A percentile compares a stretch with the other conserved stretches of the same genome.
phyloP scores from a whole-genome alignment of 2,329 filamentous ascomycete species.

The Amauroascus verrucosus region DNA sequence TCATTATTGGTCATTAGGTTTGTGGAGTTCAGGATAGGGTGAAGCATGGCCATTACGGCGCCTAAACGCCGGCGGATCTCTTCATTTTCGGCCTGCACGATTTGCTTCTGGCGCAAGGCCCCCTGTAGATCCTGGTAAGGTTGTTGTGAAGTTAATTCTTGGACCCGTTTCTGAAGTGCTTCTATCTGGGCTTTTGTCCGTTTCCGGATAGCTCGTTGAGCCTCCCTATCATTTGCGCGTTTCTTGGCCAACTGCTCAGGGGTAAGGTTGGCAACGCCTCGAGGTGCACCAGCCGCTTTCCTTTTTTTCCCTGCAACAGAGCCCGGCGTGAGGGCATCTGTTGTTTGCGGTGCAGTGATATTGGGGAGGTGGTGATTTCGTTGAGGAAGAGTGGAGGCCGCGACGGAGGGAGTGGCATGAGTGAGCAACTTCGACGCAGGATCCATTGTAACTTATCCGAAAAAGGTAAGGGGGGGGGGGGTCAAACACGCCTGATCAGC shows the following conservation, averaged over 20 bases:
- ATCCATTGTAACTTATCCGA: too few relatives aligned
- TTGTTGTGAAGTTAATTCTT: slow-evolving; percentile 66
- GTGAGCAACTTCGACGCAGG: not conserved
- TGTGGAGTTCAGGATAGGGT: slow-evolving; percentile 26
- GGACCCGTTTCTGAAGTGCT: slow-evolving; percentile 58
- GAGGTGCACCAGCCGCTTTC: slow-evolving; percentile 34
- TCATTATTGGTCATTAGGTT: not conserved
- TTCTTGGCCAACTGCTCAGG: slow-evolving; percentile 83
- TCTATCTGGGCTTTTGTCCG: slow-evolving; percentile 74
- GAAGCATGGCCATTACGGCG: slow-evolving; percentile 49
- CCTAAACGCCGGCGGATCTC: slow-evolving; percentile 62
- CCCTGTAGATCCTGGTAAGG: slow-evolving; percentile 75
- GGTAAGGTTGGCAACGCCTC: slow-evolving; percentile 77
- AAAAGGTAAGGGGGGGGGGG: too few relatives aligned
- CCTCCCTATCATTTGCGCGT: slow-evolving; percentile 81
- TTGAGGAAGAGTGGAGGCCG: not conserved
- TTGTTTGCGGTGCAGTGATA: not conserved
- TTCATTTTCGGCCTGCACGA: slow-evolving; percentile 66
- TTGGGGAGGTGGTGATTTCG: not conserved
- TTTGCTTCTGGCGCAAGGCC: slow-evolving; percentile 64
- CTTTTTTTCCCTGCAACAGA: slow-evolving; percentile 13
- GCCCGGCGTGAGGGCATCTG: not conserved
- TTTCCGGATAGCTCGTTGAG: slow-evolving; percentile 73
- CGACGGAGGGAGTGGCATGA: not conserved
- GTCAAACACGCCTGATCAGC: not conserved